Conservation (phyloP, 2,329 filamentous ascomycete species). For the Aspergillus awamori region DNA sequence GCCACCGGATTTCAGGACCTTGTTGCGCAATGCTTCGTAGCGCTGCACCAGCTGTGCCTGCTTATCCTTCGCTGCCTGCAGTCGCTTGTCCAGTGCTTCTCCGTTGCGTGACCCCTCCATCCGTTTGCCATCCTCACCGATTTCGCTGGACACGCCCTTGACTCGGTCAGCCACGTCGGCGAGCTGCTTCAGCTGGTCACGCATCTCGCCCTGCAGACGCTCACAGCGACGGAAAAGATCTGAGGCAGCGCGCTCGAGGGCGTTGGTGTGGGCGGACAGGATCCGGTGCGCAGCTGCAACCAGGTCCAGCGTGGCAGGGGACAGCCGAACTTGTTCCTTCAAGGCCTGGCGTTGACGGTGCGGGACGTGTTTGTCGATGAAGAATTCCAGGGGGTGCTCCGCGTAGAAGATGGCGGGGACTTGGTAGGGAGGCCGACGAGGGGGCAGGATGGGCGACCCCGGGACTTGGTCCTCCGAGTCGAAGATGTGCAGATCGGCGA, state of each 20-base stretch:
- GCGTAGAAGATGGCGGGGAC: conserved; percentile 46
- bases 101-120: conserved; percentile 36
- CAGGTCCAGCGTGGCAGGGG: conserved; percentile 51
- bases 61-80: conserved; percentile 43
- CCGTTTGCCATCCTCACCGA: conserved; percentile 40
- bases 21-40: conserved; percentile 49
- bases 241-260: conserved; percentile 51
- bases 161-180: conserved; percentile 50
- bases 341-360: conserved; percentile 47
- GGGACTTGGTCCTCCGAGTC: conserved; percentile 27
- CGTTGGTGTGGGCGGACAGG: conserved; percentile 49
- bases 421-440: conserved; percentile 47
- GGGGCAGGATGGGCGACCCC: conserved; percentile 32
- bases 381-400: conserved; percentile 41
- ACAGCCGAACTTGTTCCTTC: conserved; percentile 51
- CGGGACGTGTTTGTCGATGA: conserved; percentile 47
- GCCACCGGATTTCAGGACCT: conserved; percentile 46
- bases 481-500: conserved; percentile 29
- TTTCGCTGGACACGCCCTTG: conserved; percentile 44
- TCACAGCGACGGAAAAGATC: conserved; percentile 58
- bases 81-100: conserved; percentile 42
- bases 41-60: conserved; percentile 46
- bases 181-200: conserved; percentile 50
- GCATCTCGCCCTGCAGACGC: conserved; percentile 50
- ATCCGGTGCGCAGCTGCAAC: conserved; percentile 52